Evolutionary conservation across 2,329 filamentous ascomycete genomes (phyloP).

Genomic region (Colletotrichum orchidophilum): DNA sequence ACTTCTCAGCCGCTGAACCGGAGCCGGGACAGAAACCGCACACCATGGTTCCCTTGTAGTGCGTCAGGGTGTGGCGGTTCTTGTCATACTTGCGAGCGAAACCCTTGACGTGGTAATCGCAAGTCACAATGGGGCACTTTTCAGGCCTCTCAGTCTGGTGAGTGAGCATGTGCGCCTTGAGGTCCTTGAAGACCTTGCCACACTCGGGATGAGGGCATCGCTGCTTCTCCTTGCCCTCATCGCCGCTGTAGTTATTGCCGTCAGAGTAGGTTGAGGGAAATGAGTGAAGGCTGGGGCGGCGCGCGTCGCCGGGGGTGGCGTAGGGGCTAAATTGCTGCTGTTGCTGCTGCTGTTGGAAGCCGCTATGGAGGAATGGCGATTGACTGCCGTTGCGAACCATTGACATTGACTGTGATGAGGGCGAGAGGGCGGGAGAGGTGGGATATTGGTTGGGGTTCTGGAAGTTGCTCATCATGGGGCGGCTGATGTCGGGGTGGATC

Average conservation of each 20-base stretch:
- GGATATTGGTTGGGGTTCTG: conserved; percentile 61
- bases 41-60: conserved; percentile 98
- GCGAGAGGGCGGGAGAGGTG: conserved; percentile 72
- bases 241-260: conserved; percentile 67
- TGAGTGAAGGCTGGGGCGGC: conserved; percentile 73
- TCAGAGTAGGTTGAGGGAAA: conserved; percentile 70
- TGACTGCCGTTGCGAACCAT: conserved; percentile 64
- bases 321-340: conserved; percentile 64
- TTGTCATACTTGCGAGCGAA: conserved; percentile 97
- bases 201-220: conserved; percentile 86
- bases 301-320: conserved; percentile 57
- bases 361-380: conserved; percentile 73
- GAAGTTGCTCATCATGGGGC: conserved; percentile 60
- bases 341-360: conserved; percentile 56
- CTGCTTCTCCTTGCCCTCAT: conserved; percentile 73
- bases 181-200: conserved; percentile 86
- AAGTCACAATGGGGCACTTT: conserved; percentile 92
- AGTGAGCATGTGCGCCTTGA: conserved; percentile 94
- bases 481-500: conserved; percentile 64
- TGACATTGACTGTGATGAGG: conserved; percentile 58
- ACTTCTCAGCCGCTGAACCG: conserved; percentile 90
- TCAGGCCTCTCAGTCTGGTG: conserved; percentile 91
- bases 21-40: conserved; percentile 94
- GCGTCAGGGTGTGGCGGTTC: conserved; percentile 91
- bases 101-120: conserved; percentile 91